Percentiles rank a stretch among this genome's conserved stretches.
Evolutionary conservation across 345 rosid species (phyloP).

Genomic region (Heritiera littoralis): DNA sequence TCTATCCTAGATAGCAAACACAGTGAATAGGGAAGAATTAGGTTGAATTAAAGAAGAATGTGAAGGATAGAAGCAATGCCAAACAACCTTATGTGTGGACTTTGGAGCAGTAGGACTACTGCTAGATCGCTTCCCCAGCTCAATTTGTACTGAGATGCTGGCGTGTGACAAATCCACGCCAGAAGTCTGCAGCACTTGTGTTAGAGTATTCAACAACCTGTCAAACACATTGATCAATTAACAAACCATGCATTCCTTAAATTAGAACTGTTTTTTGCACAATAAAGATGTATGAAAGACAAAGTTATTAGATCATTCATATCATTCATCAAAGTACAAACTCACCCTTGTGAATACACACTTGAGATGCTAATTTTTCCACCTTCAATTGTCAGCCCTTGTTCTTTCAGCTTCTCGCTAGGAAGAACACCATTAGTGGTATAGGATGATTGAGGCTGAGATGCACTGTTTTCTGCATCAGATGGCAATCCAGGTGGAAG

Average conservation of each 20-base stretch:
- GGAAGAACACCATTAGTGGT: constrained; percentile 37
- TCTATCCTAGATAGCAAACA: constrained; percentile 31
- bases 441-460: constrained; percentile 37
- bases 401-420: constrained; percentile 38
- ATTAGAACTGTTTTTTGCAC: not conserved
- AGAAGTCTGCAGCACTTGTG: constrained; percentile 74
- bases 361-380: constrained; percentile 89
- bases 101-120: constrained; percentile 22
- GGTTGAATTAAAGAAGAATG: not conserved
- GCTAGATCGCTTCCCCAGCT: constrained; percentile 65
- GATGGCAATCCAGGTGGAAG: constrained; percentile 39
- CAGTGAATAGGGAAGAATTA: not conserved
- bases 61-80: not conserved
- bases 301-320: not conserved
- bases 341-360: constrained; percentile 86
- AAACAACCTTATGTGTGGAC: constrained; percentile 40
- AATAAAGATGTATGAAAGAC: not conserved
- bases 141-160: constrained; percentile 82
- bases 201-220: constrained; percentile 79
- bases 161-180: constrained; percentile 93
- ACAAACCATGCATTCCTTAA: not conserved
- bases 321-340: not conserved
- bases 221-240: not conserved
- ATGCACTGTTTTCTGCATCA: constrained; percentile 38
- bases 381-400: constrained; percentile 55